Evolutionary conservation across 2,329 filamentous ascomycete species (phyloP).

Genomic region (Penicillium sclerotigenum): DNA sequence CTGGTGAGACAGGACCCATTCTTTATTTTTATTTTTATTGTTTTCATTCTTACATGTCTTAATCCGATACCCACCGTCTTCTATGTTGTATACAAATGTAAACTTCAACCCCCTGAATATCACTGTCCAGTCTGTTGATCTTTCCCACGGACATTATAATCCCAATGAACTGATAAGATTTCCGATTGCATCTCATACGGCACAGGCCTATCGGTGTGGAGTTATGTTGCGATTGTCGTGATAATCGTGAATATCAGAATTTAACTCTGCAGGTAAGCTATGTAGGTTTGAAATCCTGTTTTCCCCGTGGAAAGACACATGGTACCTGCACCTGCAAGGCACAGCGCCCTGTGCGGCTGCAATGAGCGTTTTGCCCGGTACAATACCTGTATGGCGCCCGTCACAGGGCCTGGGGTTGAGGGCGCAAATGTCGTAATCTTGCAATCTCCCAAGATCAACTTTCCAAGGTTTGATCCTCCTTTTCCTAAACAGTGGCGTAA

Average conservation of each 20-base stretch:
- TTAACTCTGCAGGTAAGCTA: not conserved
- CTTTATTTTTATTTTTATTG: not conserved
- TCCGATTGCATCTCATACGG: slow-evolving; percentile 13
- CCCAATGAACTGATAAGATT: slow-evolving; percentile 20
- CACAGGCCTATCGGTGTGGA: slow-evolving; percentile 9
- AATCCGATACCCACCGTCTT: too few relatives aligned
- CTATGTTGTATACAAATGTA: too few relatives aligned
- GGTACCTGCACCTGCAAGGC: slow-evolving; percentile 1
- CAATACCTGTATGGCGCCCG: not conserved
- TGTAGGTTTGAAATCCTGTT: not conserved
- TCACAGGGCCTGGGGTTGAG: not conserved
- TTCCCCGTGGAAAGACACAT: not conserved
- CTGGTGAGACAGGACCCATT: not conserved
- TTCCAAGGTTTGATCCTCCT: not conserved
- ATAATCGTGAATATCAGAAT: slow-evolving; percentile 1
- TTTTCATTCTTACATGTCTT: not conserved
- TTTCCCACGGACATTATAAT: not conserved
- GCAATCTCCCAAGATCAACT: not conserved
- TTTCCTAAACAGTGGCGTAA: not conserved
- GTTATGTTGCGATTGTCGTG: slow-evolving; percentile 1
- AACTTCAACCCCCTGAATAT: slow-evolving; percentile 44
- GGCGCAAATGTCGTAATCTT: not conserved
- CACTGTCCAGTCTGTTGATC: slow-evolving; percentile 14
- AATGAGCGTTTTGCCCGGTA: not conserved
- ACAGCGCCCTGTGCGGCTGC: not conserved